Evolutionary conservation across 768 basidiomycete genomes (phyloP), one percentile per base, ranked within the genome.

Genomic region (Termitomyces sp.): DNA sequence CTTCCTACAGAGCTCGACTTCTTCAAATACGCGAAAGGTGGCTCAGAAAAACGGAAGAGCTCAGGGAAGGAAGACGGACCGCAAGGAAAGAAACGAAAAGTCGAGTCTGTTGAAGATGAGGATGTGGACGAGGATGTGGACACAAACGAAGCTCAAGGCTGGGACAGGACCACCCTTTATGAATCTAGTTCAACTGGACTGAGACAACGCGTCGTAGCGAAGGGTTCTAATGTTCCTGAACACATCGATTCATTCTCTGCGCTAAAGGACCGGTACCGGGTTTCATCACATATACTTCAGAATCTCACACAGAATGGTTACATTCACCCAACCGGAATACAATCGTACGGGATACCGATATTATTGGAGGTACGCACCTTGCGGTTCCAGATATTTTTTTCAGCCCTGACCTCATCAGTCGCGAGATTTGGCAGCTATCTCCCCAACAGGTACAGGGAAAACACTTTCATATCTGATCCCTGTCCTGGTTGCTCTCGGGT

Each of bases 361-460:
- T 71, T 95, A 53, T 71, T 94, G 38, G 84, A 92, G 75, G 92
- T 88, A 59, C 57, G 82, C 3, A 40, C 32, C 12, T 40, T 64
- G 38, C 38, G n/a, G 26, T 47, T 45, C 33, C 36, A 18, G 50
- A 42, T 14, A 2, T 16, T 4, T 49, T 3, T 14, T 42, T 18
- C 1, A 22, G 30, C 44, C 33, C 30, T 61, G 9, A 64, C 58
- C 13, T 47, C 52, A 5, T 42, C 58, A 92, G 92, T 78, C 76
- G 60, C 85, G 91, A 57, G 96, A 99, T 71, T 78, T 97, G 24
- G 87, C 91, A 54, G 96, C 95, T 30, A 90, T 98, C 20, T 97
- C 97, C 0, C 97, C 97, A 0, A 99, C 97, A 6, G 97, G 97
- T 51, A 95, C 92, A 10, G 97, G 97, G 59, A 99, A 99, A 76